Conservation (phyloP, 495 filamentous ascomycete species). For the Aspergillus leporis region DNA sequence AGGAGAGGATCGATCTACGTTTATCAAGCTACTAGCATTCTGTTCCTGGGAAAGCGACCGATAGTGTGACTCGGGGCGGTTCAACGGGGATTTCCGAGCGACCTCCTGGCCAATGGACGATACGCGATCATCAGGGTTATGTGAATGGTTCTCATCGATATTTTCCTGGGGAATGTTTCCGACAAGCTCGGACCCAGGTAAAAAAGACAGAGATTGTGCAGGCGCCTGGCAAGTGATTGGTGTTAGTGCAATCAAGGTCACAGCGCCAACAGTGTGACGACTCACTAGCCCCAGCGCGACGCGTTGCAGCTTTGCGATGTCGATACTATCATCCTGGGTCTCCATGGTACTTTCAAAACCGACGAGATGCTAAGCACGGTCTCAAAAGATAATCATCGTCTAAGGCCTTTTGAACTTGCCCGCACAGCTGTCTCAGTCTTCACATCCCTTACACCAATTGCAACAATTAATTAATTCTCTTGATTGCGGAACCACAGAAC, state of each 20-base stretch:
- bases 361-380: neutral
- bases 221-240: conserved; percentile 32
- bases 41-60: conserved; percentile 12
- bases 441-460: neutral
- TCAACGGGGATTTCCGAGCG: conserved; percentile 8
- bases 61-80: neutral
- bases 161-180: conserved; percentile 4
- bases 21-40: conserved; percentile 22
- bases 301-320: conserved; percentile 50
- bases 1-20: conserved; percentile 4
- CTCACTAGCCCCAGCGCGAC: conserved; percentile 50
- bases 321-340: conserved; percentile 48
- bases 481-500: conserved; percentile 23
- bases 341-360: conserved; percentile 37
- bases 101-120: conserved; percentile 5
- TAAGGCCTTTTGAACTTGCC: neutral
- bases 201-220: conserved; percentile 29
- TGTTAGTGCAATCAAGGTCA: conserved; percentile 36
- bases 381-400: neutral
- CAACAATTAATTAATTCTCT: neutral
- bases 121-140: neutral
- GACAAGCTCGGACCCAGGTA: conserved; percentile 8
- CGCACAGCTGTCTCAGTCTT: no score
- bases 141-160: conserved; percentile 2
- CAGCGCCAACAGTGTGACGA: conserved; percentile 29